Evolutionary conservation across 2,329 filamentous ascomycete species (phyloP), one percentile per base, ranked within the genome.

Genomic region (Hypoxylon sp.): DNA sequence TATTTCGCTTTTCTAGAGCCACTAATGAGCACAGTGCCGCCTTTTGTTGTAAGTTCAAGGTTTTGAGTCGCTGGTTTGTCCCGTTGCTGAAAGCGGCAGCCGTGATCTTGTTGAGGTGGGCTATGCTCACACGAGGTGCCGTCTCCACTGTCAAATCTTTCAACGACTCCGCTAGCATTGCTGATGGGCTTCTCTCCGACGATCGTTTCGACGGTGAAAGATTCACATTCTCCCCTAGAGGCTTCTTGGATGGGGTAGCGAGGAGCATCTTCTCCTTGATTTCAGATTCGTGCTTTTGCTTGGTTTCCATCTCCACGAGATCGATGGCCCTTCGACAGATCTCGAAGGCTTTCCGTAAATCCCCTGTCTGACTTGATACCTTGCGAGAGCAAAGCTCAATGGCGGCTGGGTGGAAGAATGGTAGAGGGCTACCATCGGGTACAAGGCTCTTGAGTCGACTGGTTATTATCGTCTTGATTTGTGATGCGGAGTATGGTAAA

Each of bases 331-430:
- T 90, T 51, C 94, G 91, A 79, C 95, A 94, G 66, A 99, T 93
- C 79, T 98, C 95, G 76, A 98, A 98, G 0, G 95, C 95, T 80
- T 97, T 97, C 68, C 96, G 92, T 54, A 99, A 81, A 79, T 99
- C 96, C 48, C 96, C 96, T 0, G 94, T 97, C 79, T 98, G 95
- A 60, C 92, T 94, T 3, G 96, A 92, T 14, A 99, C 93, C 79
- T 98, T 99, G 79, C 96, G 93, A 6, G 96, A 92, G 79, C 95
- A 97, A 49, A 99, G 90, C 76, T 97, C 93, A 73, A 99, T 94
- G 17, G 96, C 96, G 11, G 94, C 93, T 0, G 95, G 95, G 76
- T 98, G 95, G 66, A 99, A 89, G 76, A 98, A 97, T 0, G 96
- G 96, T 2, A 97, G 80, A 37, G 87, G 81, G 55, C 84, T 85